These are phyloP conservation scores for Pseudonitzschia delicatissima DNA, from an alignment of 108 stramenopile genomes.

Conservation along the genomic window DNA sequence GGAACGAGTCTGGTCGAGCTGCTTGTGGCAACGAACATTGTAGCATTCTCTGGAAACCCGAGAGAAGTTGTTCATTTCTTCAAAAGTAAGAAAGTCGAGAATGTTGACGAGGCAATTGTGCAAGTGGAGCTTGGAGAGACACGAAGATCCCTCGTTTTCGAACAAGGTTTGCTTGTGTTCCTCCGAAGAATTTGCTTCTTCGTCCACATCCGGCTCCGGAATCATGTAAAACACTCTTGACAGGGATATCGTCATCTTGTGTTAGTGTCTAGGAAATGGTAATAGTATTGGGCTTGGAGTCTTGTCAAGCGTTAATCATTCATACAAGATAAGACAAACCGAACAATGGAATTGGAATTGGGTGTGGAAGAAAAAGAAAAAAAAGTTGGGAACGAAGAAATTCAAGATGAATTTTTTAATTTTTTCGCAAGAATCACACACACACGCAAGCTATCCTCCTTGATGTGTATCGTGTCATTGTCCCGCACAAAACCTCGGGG, in stretches of 20 bases:
- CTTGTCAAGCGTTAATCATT: too few species aligned
- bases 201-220: background rate
- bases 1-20: constrained; percentile 26
- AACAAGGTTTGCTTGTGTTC: background rate
- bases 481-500: too few species aligned
- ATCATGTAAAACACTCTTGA: constrained; percentile 13
- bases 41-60: constrained; percentile 24
- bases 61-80: constrained; percentile 28
- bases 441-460: too few species aligned
- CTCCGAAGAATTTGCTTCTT: background rate
- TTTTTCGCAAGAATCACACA: too few species aligned
- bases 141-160: background rate
- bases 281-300: too few species aligned
- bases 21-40: constrained; percentile 16
- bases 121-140: background rate
- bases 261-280: too few species aligned
- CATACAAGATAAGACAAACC: too few species aligned
- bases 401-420: too few species aligned
- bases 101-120: constrained; percentile 20
- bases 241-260: constrained; percentile 1
- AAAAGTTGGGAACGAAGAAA: too few species aligned
- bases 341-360: too few species aligned
- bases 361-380: too few species aligned
- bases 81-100: constrained; percentile 21
- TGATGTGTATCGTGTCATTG: too few species aligned